Conservation (phyloP, 169 alveolate genomes). For the Perkinsus marinus region DNA sequence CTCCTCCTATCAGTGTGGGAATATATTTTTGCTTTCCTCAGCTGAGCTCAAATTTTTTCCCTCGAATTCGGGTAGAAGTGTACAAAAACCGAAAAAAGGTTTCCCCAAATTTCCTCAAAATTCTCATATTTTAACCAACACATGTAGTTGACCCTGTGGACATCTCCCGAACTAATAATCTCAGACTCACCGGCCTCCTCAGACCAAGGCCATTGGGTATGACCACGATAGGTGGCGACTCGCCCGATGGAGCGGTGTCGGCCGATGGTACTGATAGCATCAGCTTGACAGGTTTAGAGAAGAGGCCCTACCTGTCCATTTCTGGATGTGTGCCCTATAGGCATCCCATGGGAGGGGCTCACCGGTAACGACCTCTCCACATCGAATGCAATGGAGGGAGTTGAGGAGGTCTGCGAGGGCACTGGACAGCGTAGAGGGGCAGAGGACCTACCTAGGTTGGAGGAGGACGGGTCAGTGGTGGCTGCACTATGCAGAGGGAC, state of each 20-base stretch:
- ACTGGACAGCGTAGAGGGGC: not conserved
- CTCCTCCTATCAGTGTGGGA: no score
- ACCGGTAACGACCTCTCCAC: not conserved
- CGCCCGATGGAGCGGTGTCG: not conserved
- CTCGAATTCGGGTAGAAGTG: no score
- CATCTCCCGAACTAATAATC: no score
- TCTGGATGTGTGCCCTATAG: not conserved
- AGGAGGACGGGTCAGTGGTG: no score
- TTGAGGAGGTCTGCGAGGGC: not conserved
- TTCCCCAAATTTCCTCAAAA: not conserved
- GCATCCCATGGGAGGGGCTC: not conserved
- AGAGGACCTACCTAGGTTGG: not conserved
- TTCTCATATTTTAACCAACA: not conserved
- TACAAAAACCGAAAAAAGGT: no score
- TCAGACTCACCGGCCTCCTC: not conserved
- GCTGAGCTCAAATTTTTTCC: no score
- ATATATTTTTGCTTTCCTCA: no score
- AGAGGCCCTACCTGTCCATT: not conserved
- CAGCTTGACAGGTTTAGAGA: not conserved
- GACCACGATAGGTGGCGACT: not conserved
- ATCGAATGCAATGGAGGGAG: not conserved
- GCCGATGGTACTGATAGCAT: no score
- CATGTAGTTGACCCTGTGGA: no score
- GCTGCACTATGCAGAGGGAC: no score
- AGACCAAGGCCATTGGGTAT: not conserved